Conservation (phyloP, 139 green algal genomes). For the Chlamydomonas schloesseri region DNA sequence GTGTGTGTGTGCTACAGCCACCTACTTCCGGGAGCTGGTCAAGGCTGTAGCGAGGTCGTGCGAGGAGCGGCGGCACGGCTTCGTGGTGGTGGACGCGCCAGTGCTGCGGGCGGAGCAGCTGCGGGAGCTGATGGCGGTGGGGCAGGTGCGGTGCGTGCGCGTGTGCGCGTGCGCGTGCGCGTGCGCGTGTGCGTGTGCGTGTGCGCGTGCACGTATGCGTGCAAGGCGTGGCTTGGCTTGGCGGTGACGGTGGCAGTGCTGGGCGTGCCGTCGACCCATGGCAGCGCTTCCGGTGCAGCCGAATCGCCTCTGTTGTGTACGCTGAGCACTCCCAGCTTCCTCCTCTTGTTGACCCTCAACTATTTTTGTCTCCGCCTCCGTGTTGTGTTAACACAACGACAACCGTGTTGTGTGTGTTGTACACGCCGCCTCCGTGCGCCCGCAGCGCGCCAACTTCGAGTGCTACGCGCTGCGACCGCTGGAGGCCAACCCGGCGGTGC, state of each 20-base stretch:
- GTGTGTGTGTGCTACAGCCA: too few species aligned
- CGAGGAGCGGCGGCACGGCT: slow-evolving; percentile 74
- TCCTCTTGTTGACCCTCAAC: too few species aligned
- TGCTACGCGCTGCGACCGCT: slow-evolving; percentile 67
- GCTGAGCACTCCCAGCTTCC: too few species aligned
- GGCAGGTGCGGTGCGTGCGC: slow-evolving; percentile 52
- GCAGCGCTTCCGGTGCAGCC: too few species aligned
- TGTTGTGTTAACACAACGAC: too few species aligned
- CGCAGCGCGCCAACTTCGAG: slow-evolving; percentile 69
- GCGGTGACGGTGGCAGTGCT: background rate
- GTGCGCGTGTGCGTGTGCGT: background rate
- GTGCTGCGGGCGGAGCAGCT: slow-evolving; percentile 65
- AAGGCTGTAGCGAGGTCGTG: slow-evolving; percentile 68
- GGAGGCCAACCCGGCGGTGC: slow-evolving; percentile 44
- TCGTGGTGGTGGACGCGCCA: slow-evolving; percentile 82
- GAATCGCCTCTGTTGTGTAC: too few species aligned
- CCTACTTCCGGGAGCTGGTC: slow-evolving; percentile 77
- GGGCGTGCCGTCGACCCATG: too few species aligned
- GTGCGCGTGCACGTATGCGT: background rate
- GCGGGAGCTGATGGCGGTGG: slow-evolving; percentile 61
- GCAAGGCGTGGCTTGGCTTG: background rate
- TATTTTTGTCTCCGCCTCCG: too few species aligned
- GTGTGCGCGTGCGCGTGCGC: background rate
- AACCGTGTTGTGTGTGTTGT: background rate
- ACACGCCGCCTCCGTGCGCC: too few species aligned